phyloP scores from a whole-genome alignment of 2,329 filamentous ascomycete species.

The Beauveria australis region DNA sequence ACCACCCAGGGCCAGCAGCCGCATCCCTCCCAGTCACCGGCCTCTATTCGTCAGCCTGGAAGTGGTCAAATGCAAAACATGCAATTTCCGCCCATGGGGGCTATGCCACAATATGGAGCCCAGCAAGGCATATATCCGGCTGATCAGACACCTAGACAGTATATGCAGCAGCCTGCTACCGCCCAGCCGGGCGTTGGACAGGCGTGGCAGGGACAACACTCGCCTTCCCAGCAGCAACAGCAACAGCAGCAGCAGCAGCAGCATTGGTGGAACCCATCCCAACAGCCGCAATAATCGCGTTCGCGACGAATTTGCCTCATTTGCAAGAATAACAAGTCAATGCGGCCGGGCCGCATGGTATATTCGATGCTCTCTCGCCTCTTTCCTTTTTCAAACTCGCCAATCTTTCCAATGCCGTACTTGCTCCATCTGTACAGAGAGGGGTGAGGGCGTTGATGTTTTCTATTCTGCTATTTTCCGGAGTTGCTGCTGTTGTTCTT shows the following conservation, averaged over 20 bases:
- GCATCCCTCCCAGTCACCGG: slow-evolving; percentile 45
- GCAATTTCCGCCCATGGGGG: slow-evolving; percentile 56
- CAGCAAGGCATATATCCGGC: slow-evolving; percentile 51
- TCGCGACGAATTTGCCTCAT: not conserved
- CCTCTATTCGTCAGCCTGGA: slow-evolving; percentile 47
- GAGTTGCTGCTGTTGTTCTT: slow-evolving; percentile 22
- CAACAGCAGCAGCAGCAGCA: slow-evolving; percentile 10
- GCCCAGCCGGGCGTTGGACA: slow-evolving; percentile 40
- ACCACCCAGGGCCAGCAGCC: slow-evolving; percentile 44
- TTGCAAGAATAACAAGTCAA: not conserved
- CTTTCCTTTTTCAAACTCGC: not conserved
- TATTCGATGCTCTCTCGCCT: not conserved
- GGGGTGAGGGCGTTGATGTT: not conserved
- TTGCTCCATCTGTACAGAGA: not conserved
- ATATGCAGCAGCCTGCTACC: slow-evolving; percentile 53
- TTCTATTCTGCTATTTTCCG: slow-evolving; percentile 14
- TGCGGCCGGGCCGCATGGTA: slow-evolving; percentile 1
- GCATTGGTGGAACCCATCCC: slow-evolving; percentile 12
- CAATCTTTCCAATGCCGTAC: not conserved
- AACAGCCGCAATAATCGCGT: slow-evolving; percentile 12
- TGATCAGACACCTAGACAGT: slow-evolving; percentile 57
- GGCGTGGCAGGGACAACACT: slow-evolving; percentile 52
- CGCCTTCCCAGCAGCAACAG: slow-evolving; percentile 28
- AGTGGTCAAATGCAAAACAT: slow-evolving; percentile 50
- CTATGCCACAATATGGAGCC: slow-evolving; percentile 45